Evolutionary conservation across 805 yeast species (phyloP).

Genomic region (Ogataea ramenticola): DNA sequence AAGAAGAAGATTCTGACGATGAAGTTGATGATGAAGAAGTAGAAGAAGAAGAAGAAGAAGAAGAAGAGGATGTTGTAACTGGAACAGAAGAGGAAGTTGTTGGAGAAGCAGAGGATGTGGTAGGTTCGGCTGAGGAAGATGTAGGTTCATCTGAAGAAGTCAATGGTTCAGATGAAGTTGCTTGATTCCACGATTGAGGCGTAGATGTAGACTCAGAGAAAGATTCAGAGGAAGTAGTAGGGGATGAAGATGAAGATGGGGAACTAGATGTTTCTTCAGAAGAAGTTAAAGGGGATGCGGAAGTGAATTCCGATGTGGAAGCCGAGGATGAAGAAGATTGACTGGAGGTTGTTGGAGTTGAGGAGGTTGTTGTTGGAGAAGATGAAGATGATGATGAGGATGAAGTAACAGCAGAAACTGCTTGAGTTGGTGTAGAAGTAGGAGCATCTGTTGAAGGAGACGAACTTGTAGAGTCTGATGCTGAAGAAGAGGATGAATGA

Average conservation of each 20-base stretch:
- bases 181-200: too few species aligned
- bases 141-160: slow-evolving; percentile 11
- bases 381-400: slow-evolving; percentile 7
- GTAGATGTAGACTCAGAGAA: too few species aligned
- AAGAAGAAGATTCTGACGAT: slow-evolving; percentile 6
- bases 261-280: slow-evolving; percentile 6
- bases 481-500: slow-evolving; percentile 7
- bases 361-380: slow-evolving; percentile 20
- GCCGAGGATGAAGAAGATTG: slow-evolving; percentile 25
- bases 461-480: slow-evolving; percentile 16
- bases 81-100: slow-evolving; percentile 5
- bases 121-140: not conserved
- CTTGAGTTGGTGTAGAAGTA: slow-evolving; percentile 10
- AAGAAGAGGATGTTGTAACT: slow-evolving; percentile 3
- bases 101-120: not conserved
- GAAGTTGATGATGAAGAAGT: slow-evolving; percentile 2
- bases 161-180: slow-evolving; percentile 9
- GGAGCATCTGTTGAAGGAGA: slow-evolving; percentile 19
- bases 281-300: not conserved
- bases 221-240: slow-evolving; percentile 10
- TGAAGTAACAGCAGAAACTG: slow-evolving; percentile 16
- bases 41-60: slow-evolving; percentile 5
- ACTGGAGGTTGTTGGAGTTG: too few species aligned
- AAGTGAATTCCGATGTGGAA: slow-evolving; percentile 4
- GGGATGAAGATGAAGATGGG: slow-evolving; percentile 8